Base-by-base conservation (phyloP, 208 protist species). In the Angomonas deanei region DNA sequence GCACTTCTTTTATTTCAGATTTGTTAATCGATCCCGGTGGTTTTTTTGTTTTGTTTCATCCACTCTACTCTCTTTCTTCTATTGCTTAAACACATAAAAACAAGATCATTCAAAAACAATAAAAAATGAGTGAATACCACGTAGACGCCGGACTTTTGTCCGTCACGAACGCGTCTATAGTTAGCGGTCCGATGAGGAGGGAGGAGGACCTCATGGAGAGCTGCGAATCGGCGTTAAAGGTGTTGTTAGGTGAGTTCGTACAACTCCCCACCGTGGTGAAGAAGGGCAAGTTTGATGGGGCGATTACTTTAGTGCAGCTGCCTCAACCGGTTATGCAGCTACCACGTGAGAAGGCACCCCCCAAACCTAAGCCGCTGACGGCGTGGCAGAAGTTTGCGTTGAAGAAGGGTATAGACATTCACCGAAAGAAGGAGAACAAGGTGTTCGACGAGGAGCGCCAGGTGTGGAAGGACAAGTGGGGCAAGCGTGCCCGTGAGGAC, bases 391-490 rank as follows among this genome's bases (percentile, higher is more conserved):
- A 96, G 78, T 97, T 96, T 67, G 84, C 84, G 5, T 57, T 94
- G 13, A 93, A 97, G 80, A 97, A 97, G 76, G 92, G 92, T 38
- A 96, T 97, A 55, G 88, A 91, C 61, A 86, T 90, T 53, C 80
- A 94, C 55, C 71, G 80, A 47, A 97, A 97, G 78, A 94, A 94
- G 80, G 55, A 61, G 17, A 94, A 93, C 69, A 77, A 83, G 54
- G 86, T 93, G 39, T 97, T 91, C 56, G 88, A 97, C 68, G 92
- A 97, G 73, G 86, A 90, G 26, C 77, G 78, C 10, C 81, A 92
- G 73, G 84, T 87, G 73, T 96, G 90, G 89, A 89, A 92, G 70
- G 92, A 94, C 69, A 93, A 91, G 74, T 96, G 87, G 85, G 92
- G 92, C 64, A 93, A 94, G 82, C 88, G 89, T 17, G 86, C 88